Evolutionary conservation across 805 yeast species (phyloP).

Genomic region (Ogataea salicorniae): DNA sequence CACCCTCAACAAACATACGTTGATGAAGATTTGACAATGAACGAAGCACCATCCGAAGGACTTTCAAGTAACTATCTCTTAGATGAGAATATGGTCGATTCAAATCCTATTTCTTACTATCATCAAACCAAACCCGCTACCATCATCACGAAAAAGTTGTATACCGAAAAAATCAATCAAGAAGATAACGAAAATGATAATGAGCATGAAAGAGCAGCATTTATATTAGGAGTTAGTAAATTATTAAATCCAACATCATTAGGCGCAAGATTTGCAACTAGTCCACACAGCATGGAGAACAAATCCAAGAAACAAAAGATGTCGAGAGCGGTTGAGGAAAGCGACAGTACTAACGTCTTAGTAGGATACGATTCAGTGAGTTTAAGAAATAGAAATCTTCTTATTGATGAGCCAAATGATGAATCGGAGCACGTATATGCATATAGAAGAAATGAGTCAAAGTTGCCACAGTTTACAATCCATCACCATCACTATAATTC

Average conservation of each 20-base stretch:
- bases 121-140: background rate
- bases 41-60: conserved; percentile 11
- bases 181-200: background rate
- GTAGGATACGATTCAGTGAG: background rate
- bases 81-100: background rate
- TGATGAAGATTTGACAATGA: conserved; percentile 17
- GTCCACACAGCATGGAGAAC: background rate
- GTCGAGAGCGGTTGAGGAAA: background rate
- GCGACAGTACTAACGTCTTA: background rate
- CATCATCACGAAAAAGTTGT: background rate
- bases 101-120: background rate
- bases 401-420: conserved; percentile 6
- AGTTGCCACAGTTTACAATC: background rate
- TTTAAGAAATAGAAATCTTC: conserved; percentile 6
- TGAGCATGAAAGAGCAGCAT: background rate
- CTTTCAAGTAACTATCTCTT: no score
- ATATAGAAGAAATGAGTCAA: background rate
- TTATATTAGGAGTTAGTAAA: background rate
- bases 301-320: background rate
- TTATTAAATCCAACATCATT: conserved; percentile 16
- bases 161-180: background rate
- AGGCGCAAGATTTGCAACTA: conserved; percentile 20
- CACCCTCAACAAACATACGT: background rate
- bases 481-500: conserved; percentile 4
- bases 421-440: background rate